phyloP scores from a whole-genome alignment of 1,139 yeast genomes.

The Scheffersomyces illinoinensis region DNA sequence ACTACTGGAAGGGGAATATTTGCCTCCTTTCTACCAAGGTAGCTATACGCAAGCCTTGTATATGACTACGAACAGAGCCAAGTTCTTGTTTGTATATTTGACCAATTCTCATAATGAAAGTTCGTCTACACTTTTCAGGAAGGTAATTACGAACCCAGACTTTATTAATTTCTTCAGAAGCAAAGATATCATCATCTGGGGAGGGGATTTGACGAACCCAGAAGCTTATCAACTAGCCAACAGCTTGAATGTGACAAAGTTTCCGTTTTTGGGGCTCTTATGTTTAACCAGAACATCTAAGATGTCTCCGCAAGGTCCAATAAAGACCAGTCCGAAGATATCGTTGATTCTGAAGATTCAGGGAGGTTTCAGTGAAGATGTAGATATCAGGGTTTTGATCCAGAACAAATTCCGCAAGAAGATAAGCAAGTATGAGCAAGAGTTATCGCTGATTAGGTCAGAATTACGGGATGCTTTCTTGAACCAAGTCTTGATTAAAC shows the following conservation, averaged over 20 bases:
- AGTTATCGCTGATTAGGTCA: slow-evolving; percentile 54
- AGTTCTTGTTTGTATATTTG: slow-evolving; percentile 71
- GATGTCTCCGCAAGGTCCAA: slow-evolving; percentile 62
- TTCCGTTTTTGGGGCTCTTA: slow-evolving; percentile 76
- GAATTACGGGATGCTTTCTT: slow-evolving; percentile 63
- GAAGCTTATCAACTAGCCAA: slow-evolving; percentile 87
- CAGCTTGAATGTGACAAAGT: slow-evolving; percentile 68
- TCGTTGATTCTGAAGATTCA: slow-evolving; percentile 67
- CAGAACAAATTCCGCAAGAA: slow-evolving; percentile 42
- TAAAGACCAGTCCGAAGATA: slow-evolving; percentile 53
- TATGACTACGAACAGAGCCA: slow-evolving; percentile 63
- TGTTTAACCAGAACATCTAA: slow-evolving; percentile 55
- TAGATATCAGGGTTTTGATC: slow-evolving; percentile 27
- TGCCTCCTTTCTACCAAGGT: slow-evolving; percentile 63
- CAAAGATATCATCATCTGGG: slow-evolving; percentile 70
- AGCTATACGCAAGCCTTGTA: slow-evolving; percentile 77
- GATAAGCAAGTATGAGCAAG: slow-evolving; percentile 60
- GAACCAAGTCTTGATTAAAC: slow-evolving; percentile 61
- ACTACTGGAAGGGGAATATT: slow-evolving; percentile 7
- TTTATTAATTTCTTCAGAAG: slow-evolving; percentile 49
- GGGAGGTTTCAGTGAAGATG: slow-evolving; percentile 52
- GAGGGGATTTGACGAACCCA: slow-evolving; percentile 76
- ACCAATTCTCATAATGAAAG: slow-evolving; percentile 75
- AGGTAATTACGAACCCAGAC: slow-evolving; percentile 53
- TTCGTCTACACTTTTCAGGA: slow-evolving; percentile 53